Evolutionary conservation across 495 filamentous ascomycete genomes (phyloP).

Genomic region (Neurospora sp.): DNA sequence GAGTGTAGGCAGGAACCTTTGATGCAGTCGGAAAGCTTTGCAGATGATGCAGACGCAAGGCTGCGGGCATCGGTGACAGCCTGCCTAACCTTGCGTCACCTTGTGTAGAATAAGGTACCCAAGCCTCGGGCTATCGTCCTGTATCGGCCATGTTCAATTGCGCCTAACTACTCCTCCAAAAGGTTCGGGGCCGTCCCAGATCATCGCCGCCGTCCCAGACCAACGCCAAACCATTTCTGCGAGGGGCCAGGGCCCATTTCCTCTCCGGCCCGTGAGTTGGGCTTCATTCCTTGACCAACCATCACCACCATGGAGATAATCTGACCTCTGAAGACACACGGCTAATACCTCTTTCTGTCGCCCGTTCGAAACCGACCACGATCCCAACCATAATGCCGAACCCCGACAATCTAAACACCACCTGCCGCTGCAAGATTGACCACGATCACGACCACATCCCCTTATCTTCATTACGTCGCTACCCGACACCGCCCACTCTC

Average conservation of each 20-base stretch:
- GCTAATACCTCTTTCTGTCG: neutral
- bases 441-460: neutral
- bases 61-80: neutral
- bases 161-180: neutral
- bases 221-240: neutral
- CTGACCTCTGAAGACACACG: neutral
- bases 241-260: neutral
- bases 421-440: neutral
- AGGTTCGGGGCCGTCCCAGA: neutral
- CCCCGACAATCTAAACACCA: neutral
- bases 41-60: neutral
- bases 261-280: neutral
- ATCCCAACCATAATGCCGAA: neutral
- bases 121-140: neutral
- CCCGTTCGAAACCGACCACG: neutral
- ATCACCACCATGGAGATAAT: neutral
- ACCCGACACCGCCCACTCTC: neutral
- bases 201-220: neutral
- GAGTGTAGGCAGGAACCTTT: neutral
- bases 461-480: neutral
- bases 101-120: neutral
- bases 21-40: neutral
- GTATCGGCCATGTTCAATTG: neutral
- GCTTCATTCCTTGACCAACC: neutral
- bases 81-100: neutral